phyloP scores from a whole-genome alignment of 192 early-diverging fungal genomes.

The Helicostylum pulchrum region DNA sequence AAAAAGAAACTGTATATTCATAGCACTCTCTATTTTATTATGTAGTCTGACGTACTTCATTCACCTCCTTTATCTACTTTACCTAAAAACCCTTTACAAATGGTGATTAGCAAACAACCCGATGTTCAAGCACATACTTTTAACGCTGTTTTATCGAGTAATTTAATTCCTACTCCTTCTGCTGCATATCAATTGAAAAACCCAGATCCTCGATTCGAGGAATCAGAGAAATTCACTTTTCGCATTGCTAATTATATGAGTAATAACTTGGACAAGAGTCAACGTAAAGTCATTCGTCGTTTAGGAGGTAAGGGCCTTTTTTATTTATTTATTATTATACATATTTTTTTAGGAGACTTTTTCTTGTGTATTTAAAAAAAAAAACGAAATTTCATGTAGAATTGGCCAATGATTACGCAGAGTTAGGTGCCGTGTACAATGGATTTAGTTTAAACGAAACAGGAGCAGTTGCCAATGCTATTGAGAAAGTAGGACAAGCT shows the following conservation, averaged over 20 bases:
- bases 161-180: conserved; percentile 50
- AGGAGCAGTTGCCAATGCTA: conserved; percentile 69
- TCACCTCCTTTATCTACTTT: conserved; percentile 65
- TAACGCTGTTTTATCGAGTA: conserved; percentile 10
- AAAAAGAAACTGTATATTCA: not conserved
- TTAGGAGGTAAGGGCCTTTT: conserved; percentile 48
- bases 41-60: conserved; percentile 65
- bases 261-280: conserved; percentile 66
- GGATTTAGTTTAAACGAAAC: conserved; percentile 89
- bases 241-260: conserved; percentile 80
- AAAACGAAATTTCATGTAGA: not conserved
- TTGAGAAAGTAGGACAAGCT: conserved; percentile 92
- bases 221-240: conserved; percentile 89
- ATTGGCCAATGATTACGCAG: conserved; percentile 68
- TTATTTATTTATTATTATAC: too few relatives aligned
- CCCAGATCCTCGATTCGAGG: conserved; percentile 82
- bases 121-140: conserved; percentile 9
- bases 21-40: not conserved
- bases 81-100: conserved; percentile 63
- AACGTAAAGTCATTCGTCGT: conserved; percentile 70
- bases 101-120: conserved; percentile 18
- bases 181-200: conserved; percentile 58
- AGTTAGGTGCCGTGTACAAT: conserved; percentile 91
- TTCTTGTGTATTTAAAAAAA: not conserved
- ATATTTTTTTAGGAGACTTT: not conserved